Evolutionary conservation across 1,284 basidiomycete species (phyloP).

Genomic region (Ceratobasidium sp.): DNA sequence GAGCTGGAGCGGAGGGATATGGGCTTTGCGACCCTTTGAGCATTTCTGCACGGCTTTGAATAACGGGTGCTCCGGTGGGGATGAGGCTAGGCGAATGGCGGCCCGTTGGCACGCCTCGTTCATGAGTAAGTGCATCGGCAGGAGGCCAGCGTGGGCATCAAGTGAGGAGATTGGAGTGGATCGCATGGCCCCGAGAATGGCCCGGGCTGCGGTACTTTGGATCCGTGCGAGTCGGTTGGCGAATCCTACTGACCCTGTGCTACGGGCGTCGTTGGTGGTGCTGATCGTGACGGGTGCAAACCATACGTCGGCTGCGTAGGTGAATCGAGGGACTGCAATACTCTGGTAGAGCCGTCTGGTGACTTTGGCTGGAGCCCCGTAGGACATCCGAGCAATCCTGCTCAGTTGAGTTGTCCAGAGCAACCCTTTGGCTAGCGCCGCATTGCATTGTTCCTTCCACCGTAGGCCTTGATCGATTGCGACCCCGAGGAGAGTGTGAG

Average conservation of each 20-base stretch:
- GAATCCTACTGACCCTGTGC: slow-evolving; percentile 4
- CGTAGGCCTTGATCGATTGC: background rate
- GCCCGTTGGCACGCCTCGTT: slow-evolving; percentile 12
- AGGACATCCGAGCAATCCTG: background rate
- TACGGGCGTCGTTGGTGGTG: background rate
- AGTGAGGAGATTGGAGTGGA: slow-evolving; percentile 2
- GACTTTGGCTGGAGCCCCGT: background rate
- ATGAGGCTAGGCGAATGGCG: background rate
- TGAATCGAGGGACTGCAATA: background rate
- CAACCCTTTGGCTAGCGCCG: background rate
- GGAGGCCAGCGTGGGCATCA: background rate
- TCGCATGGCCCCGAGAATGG: slow-evolving; percentile 3
- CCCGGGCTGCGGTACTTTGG: slow-evolving; percentile 4
- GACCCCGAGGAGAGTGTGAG: background rate
- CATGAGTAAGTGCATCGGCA: slow-evolving; percentile 7
- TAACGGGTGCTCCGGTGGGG: background rate
- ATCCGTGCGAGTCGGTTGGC: background rate
- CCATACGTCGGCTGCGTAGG: background rate
- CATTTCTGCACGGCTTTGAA: background rate
- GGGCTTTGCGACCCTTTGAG: background rate
- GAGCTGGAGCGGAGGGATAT: background rate
- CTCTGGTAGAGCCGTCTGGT: background rate
- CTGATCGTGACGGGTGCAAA: background rate
- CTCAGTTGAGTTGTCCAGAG: background rate
- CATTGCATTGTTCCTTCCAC: background rate